Evolutionary conservation across 2,329 filamentous ascomycete species (phyloP).

Genomic region (Penicillium griseofulvum): DNA sequence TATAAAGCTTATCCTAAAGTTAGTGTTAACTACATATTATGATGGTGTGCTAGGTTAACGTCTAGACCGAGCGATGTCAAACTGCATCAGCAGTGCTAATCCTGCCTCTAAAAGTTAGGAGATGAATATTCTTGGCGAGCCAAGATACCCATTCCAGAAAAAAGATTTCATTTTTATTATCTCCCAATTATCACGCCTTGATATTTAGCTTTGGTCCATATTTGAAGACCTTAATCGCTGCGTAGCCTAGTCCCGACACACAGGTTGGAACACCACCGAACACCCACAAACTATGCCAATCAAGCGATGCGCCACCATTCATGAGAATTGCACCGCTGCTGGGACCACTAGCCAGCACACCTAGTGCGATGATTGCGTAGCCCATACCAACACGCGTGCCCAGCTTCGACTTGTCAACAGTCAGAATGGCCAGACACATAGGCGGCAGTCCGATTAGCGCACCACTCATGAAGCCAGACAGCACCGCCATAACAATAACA

Average conservation of each 20-base stretch:
- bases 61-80: too few species aligned
- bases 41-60: too few species aligned
- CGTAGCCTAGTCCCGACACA: neutral
- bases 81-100: slow-evolving; percentile 7
- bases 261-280: neutral
- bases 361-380: slow-evolving; percentile 27
- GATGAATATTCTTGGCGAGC: too few species aligned
- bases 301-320: neutral
- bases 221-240: neutral
- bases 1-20: too few species aligned
- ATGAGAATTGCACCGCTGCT: neutral
- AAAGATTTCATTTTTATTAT: neutral
- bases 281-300: neutral
- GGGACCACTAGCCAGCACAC: slow-evolving; percentile 30
- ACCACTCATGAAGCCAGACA: slow-evolving; percentile 42
- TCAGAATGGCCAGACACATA: slow-evolving; percentile 34
- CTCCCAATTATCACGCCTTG: neutral
- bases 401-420: slow-evolving; percentile 36
- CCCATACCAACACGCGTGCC: slow-evolving; percentile 39
- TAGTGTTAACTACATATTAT: too few species aligned
- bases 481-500: slow-evolving; percentile 32
- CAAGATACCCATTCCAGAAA: too few species aligned
- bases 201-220: neutral
- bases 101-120: too few species aligned
- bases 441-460: slow-evolving; percentile 40